These are phyloP conservation scores for Copromyces sp. DNA, from an alignment of 495 filamentous ascomycete genomes.

Conservation along the genomic window DNA sequence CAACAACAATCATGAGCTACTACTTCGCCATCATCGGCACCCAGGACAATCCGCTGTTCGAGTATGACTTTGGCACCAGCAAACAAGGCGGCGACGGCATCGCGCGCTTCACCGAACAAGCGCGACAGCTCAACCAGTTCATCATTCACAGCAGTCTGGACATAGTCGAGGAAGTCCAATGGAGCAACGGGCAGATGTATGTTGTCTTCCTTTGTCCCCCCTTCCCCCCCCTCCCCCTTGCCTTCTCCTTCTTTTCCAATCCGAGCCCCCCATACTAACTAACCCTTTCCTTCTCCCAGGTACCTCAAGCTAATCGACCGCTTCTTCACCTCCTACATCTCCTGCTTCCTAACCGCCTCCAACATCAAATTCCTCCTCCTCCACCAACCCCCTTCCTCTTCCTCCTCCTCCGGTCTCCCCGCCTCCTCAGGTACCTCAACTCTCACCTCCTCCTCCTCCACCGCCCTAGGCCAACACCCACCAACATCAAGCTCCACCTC, in stretches of 20 bases:
- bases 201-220: slow-evolving; percentile 12
- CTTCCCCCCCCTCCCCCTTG: background rate
- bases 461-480: background rate
- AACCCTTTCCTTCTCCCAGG: slow-evolving; percentile 33
- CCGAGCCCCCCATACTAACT: background rate
- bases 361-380: slow-evolving; percentile 84
- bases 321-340: slow-evolving; percentile 84
- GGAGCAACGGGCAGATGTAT: slow-evolving; percentile 71
- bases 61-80: slow-evolving; percentile 89
- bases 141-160: slow-evolving; percentile 87
- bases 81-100: slow-evolving; percentile 90
- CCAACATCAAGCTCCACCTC: slow-evolving; percentile 16
- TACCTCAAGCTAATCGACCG: slow-evolving; percentile 93
- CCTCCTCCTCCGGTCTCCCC: slow-evolving; percentile 8
- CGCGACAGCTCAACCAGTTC: slow-evolving; percentile 92
- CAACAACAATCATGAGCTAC: slow-evolving; percentile 62
- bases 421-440: background rate
- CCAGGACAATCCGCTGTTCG: slow-evolving; percentile 88
- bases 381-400: slow-evolving; percentile 54
- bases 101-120: slow-evolving; percentile 73
- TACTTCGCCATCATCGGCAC: slow-evolving; percentile 94
- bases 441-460: background rate
- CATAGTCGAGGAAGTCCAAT: slow-evolving; percentile 91
- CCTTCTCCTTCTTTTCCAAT: background rate
- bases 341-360: slow-evolving; percentile 78